Conservation (phyloP, 2,329 filamentous ascomycete genomes). For the Elsinoe australis region DNA sequence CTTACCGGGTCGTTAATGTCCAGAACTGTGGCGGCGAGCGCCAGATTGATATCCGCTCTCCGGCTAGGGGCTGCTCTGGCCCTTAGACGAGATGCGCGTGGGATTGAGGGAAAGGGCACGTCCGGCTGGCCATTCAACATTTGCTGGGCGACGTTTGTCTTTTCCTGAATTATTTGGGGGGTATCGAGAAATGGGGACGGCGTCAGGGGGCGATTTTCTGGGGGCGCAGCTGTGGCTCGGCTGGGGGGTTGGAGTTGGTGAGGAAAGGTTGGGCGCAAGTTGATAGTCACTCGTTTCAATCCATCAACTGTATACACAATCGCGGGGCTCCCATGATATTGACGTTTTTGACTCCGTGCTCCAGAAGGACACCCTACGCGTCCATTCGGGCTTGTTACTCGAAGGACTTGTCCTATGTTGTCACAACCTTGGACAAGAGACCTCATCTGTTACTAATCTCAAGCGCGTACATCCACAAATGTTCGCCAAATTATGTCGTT, state of each 20-base stretch:
- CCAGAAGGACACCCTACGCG: too few species aligned
- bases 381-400: too few species aligned
- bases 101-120: neutral
- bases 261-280: neutral
- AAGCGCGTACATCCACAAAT: too few species aligned
- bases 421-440: too few species aligned
- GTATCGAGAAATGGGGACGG: neutral
- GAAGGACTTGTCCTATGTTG: too few species aligned
- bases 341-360: too few species aligned
- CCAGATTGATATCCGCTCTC: neutral
- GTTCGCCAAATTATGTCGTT: too few species aligned
- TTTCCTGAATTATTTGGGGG: neutral
- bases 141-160: neutral
- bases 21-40: conserved; percentile 1
- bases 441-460: too few species aligned
- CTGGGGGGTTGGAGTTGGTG: neutral
- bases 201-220: neutral
- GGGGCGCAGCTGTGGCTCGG: too few species aligned
- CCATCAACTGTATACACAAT: too few species aligned
- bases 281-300: conserved; percentile 5
- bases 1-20: neutral
- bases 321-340: too few species aligned
- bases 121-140: neutral
- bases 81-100: neutral
- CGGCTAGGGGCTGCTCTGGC: neutral